These are phyloP conservation scores for Byssothecium circinans DNA, from an alignment of 2,329 filamentous ascomycete genomes.

Conservation along the genomic window DNA sequence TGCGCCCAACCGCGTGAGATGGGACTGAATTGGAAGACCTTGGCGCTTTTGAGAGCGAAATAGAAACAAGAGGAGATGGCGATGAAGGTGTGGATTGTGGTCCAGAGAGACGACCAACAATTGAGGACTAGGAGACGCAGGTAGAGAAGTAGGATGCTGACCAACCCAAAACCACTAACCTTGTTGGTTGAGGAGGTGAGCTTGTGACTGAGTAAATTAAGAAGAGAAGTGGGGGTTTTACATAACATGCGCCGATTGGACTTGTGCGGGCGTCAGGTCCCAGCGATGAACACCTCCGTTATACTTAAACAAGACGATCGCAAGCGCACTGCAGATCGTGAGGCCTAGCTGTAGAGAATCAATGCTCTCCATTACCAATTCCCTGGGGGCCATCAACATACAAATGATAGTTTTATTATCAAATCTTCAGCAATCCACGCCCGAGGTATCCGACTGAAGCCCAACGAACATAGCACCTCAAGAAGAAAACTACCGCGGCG, in stretches of 20 bases:
- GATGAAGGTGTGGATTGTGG: conserved; percentile 6
- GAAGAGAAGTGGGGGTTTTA: neutral
- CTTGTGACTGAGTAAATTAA: neutral
- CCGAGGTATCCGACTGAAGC: conserved; percentile 6
- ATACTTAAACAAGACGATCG: conserved; percentile 3
- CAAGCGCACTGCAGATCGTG: conserved; percentile 7
- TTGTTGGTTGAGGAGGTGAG: too few relatives aligned
- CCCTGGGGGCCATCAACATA: too few relatives aligned
- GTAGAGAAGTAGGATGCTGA: conserved; percentile 11
- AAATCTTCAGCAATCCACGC: conserved; percentile 14
- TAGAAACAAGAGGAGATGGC: conserved; percentile 9
- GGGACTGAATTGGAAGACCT: conserved; percentile 10
- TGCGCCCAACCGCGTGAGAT: conserved; percentile 3
- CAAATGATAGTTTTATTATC: conserved; percentile 12
- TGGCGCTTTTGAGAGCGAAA: conserved; percentile 6
- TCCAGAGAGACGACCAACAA: conserved; percentile 11
- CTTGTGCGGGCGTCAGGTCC: conserved; percentile 2
- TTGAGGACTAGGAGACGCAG: conserved; percentile 9
- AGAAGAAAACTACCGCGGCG: conserved; percentile 5
- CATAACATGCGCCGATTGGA: conserved; percentile 4
- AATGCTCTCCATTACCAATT: too few relatives aligned
- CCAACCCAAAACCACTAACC: conserved; percentile 13
- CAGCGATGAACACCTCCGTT: conserved; percentile 9
- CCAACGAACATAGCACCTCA: conserved; percentile 10
- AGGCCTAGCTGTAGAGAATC: conserved; percentile 4